Evolutionary conservation across 2,329 filamentous ascomycete species (phyloP), one percentile per base, ranked within the genome.

Genomic region (Trichoderma pleuroti): DNA sequence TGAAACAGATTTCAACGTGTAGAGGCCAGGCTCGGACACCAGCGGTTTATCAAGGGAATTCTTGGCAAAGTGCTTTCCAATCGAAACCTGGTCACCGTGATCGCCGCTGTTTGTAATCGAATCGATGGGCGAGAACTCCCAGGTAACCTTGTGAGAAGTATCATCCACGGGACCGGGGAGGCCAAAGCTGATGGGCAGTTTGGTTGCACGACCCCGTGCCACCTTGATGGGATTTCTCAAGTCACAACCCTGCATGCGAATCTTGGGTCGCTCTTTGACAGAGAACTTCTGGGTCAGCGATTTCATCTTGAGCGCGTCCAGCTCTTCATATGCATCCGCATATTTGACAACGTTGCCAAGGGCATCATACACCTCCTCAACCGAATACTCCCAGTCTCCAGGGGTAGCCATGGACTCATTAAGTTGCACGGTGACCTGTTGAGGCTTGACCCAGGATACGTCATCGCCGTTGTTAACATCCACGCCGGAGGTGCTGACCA

Each of bases 361-460:
- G 3, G 90, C 95, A 82, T 99, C 96, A 72, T 93, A 90, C 10
- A 99, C 93, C 79, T 98, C 93, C 75, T 98, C 93, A 67, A 99
- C 90, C 1, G 92, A 91, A 78, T 98, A 99, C 72, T 92, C 86
- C 94, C 95, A 98, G 66, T 90, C 86, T 18, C 95, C 96, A 65
- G 91, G 87, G 8, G 86, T 86, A 62, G 88, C 89, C 82, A 99
- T 89, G 6, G 94, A 94, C 80, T 99, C 97, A 77, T 97, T 98
- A 70, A 99, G 83, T 5, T 93, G 90, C 24, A 99, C 93, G 11
- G 86, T 87, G 42, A 99, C 90, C 52, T 84, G 90, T 71, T 92
- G 91, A 24, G 91, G 84, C 71, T 88, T 89, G 18, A 93, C 93
- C 96, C 96, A 98, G 0, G 91, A 90, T 39, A 92, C 85, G 74